phyloP scores from a whole-genome alignment of 2,329 filamentous ascomycete species.

The Arthrobotrys sinensis region DNA sequence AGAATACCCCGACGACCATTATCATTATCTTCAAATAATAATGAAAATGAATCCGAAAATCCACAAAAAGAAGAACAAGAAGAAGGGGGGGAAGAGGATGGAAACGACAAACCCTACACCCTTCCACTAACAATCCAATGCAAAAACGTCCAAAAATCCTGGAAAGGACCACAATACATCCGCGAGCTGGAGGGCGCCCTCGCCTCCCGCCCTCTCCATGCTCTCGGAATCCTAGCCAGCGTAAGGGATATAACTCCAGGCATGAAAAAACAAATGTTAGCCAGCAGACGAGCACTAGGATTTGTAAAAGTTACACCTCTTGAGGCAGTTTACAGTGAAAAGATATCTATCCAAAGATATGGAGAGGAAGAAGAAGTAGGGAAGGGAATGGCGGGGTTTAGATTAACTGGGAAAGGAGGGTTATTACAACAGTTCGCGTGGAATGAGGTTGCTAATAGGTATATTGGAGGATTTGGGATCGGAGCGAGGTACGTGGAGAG shows the following conservation, averaged over 20 bases:
- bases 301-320: constrained; percentile 53
- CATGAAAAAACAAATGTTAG: constrained; percentile 68
- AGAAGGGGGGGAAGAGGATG: not conserved
- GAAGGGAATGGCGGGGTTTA: not conserved
- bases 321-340: constrained; percentile 23
- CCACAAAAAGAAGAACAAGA: not conserved
- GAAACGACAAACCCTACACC: not conserved
- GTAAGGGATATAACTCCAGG: constrained; percentile 82
- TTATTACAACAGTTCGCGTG: constrained; percentile 57
- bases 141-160: constrained; percentile 73
- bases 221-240: constrained; percentile 80
- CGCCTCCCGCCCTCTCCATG: constrained; percentile 77
- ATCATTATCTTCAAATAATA: not conserved
- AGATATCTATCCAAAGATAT: constrained; percentile 2
- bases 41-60: not conserved
- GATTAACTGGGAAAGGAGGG: constrained; percentile 39
- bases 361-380: not conserved
- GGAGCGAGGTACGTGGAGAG: constrained; percentile 46
- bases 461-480: constrained; percentile 49
- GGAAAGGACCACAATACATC: constrained; percentile 74
- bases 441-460: constrained; percentile 55
- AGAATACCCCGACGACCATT: constrained; percentile 56
- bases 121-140: constrained; percentile 76
- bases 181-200: constrained; percentile 88
- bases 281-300: constrained; percentile 47